These are phyloP conservation scores for Salix exigua DNA, from an alignment of 345 rosid genomes.

Conservation along the genomic window DNA sequence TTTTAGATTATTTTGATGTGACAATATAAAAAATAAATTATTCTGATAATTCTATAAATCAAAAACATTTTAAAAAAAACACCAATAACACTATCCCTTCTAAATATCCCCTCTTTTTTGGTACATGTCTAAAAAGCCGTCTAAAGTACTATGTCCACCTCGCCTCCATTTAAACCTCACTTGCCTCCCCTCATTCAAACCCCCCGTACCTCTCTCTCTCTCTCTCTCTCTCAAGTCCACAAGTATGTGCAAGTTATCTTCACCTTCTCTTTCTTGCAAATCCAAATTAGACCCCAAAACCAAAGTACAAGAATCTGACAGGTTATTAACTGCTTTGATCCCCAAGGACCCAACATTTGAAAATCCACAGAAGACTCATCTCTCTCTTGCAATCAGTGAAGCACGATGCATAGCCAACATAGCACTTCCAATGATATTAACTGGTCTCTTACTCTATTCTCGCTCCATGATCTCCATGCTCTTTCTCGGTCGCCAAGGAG, in stretches of 20 bases:
- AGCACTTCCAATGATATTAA: conserved; percentile 44
- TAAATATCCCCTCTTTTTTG: too few species aligned
- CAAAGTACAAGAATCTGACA: conserved; percentile 22
- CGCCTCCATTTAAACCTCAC: conserved; percentile 9
- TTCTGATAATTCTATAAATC: too few species aligned
- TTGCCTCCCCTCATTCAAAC: neutral
- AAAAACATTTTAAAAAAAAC: too few species aligned
- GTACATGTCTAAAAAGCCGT: neutral
- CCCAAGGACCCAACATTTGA: conserved; percentile 31
- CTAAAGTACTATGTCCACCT: neutral
- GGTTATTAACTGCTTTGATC: conserved; percentile 36
- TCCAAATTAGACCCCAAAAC: conserved; percentile 14
- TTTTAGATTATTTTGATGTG: too few species aligned
- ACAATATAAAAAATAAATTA: too few species aligned
- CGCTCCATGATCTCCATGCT: conserved; percentile 55
- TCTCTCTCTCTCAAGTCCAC: neutral
- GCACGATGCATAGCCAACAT: conserved; percentile 29
- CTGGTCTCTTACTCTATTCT: conserved; percentile 41
- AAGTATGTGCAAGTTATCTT: conserved; percentile 17
- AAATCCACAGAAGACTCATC: conserved; percentile 18
- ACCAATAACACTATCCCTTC: too few species aligned
- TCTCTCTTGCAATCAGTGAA: conserved; percentile 27
- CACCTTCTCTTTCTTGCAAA: conserved; percentile 15
- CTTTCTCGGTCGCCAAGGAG: conserved; percentile 48
- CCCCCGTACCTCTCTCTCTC: neutral